phyloP scores from a whole-genome alignment of 768 basidiomycete genomes.

The Candolleomyces efflorescens region DNA sequence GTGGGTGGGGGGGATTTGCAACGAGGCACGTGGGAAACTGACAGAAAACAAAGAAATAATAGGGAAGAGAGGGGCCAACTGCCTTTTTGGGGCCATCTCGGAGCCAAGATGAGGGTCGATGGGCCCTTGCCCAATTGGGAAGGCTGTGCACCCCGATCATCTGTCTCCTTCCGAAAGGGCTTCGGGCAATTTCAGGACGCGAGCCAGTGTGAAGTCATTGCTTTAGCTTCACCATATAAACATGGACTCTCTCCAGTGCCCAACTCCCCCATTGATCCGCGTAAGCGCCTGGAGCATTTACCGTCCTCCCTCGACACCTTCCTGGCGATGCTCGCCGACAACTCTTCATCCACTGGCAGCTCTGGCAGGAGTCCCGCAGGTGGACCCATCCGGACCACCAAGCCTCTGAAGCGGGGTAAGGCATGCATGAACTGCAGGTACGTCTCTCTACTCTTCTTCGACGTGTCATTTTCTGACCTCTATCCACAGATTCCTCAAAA shows the following conservation, averaged over 20 bases:
- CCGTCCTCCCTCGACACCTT: constrained; percentile 17
- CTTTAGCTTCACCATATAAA: constrained; percentile 27
- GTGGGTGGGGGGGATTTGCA: neutral
- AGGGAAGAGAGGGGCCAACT: neutral
- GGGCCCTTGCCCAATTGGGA: constrained; percentile 4
- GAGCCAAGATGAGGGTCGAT: neutral
- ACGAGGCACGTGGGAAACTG: neutral
- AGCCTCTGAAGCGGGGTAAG: constrained; percentile 49
- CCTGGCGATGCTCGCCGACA: constrained; percentile 37
- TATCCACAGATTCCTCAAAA: constrained; percentile 42
- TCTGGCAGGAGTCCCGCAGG: constrained; percentile 27
- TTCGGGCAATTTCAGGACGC: neutral
- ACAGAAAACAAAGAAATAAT: neutral
- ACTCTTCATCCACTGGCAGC: constrained; percentile 12
- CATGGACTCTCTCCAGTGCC: constrained; percentile 20
- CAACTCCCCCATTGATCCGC: constrained; percentile 32
- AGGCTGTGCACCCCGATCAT: constrained; percentile 6
- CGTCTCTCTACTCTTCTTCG: constrained; percentile 10
- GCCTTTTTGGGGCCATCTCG: neutral
- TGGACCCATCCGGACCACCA: constrained; percentile 26
- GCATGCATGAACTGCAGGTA: constrained; percentile 54
- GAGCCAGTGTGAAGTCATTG: constrained; percentile 1
- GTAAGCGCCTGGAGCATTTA: constrained; percentile 21
- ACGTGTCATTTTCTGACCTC: neutral
- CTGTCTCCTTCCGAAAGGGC: neutral